Base-by-base conservation (phyloP, 1,284 basidiomycete genomes). In the Cerioporus squamosus region DNA sequence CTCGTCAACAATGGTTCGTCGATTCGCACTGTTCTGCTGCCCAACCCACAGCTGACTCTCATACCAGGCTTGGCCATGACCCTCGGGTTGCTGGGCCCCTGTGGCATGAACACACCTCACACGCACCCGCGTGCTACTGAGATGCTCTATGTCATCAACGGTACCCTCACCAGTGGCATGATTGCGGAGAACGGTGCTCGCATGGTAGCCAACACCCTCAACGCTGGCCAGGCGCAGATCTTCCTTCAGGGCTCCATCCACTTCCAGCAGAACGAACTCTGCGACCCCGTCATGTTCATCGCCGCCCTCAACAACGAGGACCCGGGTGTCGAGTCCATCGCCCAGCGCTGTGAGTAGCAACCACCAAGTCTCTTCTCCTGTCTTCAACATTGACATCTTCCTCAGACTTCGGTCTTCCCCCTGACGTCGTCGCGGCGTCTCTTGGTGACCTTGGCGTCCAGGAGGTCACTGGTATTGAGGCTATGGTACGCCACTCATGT, bases 101-200 rank as follows among this genome's bases (percentile, higher is more conserved):
- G 75, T 55, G 72, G 70, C 8, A 70, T 75, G 70, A 75, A 76
- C 71, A 75, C 72, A 1, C 75, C 75, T 7, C 75, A 77, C 66
- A 72, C 67, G 18, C 75, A 77, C 55, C 74, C 75, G 3, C 74
- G 74, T 22, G 74, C 74, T 2, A 71, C 74, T 15, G 75, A 76
- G 66, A 71, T 77, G 54, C 67, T 75, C 55, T 70, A 72, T 59
- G 57, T 68, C 49, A 64, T 76, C 42, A 75, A 75, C 62, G 71
- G 71, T 23, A 70, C 70, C 17, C 55, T 76, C 40, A 66, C 68
- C 24, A 67, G 65, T 5, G 75, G 75, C 40, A 71, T 74, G 63
- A 65, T 77, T 52, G 63, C 67, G 4, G 75, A 77, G 67, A 76
- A 75, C 59, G 70, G 69, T 29, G 70, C 66, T 5, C 71, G 74